phyloP scores from a whole-genome alignment of 2,329 filamentous ascomycete genomes.

The Aspergillus sp. region DNA sequence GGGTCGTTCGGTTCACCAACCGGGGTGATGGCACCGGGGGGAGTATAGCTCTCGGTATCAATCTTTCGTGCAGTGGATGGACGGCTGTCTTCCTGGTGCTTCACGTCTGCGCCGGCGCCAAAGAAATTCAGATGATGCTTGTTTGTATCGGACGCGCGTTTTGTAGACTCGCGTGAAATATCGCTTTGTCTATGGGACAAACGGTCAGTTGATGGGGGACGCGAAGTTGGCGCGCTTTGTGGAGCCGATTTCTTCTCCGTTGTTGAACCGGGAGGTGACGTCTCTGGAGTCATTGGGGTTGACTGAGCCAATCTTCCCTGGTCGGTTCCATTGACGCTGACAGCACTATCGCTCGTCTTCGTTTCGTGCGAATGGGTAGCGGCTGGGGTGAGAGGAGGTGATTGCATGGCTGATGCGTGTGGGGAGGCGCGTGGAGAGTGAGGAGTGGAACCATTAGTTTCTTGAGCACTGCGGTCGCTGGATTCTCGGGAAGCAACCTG shows the following conservation, averaged over 20 bases:
- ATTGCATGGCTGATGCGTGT: conserved; percentile 65
- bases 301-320: conserved; percentile 26
- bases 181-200: conserved; percentile 37
- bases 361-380: conserved; percentile 60
- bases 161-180: conserved; percentile 36
- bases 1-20: conserved; percentile 75
- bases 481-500: conserved; percentile 48
- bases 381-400: conserved; percentile 81
- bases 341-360: conserved; percentile 27
- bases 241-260: conserved; percentile 24
- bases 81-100: conserved; percentile 56
- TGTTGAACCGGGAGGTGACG: conserved; percentile 44
- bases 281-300: conserved; percentile 47
- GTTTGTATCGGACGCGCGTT: conserved; percentile 41
- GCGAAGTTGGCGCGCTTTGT: conserved; percentile 33
- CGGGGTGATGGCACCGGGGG: conserved; percentile 70
- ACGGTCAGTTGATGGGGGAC: conserved; percentile 36
- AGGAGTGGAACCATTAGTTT: conserved; percentile 56
- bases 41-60: conserved; percentile 41
- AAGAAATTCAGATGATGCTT: conserved; percentile 50
- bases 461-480: conserved; percentile 51
- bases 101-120: conserved; percentile 49
- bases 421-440: conserved; percentile 64
- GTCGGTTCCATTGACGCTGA: conserved; percentile 24
- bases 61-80: conserved; percentile 48